A percentile compares a stretch with the other conserved stretches of the same genome.
Conservation (phyloP, 108 stramenopile genomes). For the Skeletonema tropicum region DNA sequence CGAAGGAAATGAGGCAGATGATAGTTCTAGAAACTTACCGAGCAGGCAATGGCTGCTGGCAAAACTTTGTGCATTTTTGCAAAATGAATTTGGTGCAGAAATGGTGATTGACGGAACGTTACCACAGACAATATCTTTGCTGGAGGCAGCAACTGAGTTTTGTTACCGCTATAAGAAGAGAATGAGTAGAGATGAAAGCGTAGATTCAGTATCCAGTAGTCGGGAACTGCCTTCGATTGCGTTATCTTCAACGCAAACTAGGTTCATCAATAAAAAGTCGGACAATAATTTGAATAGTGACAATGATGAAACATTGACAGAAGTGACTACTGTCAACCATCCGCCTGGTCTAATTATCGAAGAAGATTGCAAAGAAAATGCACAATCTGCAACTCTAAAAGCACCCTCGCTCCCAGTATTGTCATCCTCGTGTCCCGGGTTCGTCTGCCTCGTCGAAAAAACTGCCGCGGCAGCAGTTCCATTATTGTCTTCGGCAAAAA, state of each 20-base stretch:
- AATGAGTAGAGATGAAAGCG: conserved; percentile 19
- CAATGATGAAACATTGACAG: conserved; percentile 24
- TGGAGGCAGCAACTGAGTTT: conserved; percentile 84
- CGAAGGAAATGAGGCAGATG: background rate
- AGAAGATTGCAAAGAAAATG: conserved; percentile 35
- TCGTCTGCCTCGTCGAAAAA: conserved; percentile 99
- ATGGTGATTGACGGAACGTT: conserved; percentile 78
- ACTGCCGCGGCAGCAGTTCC: conserved; percentile 80
- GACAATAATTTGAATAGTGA: background rate
- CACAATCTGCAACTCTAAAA: conserved; percentile 6
- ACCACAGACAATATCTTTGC: conserved; percentile 73
- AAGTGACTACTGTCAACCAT: conserved; percentile 35
- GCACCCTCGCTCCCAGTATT: conserved; percentile 71
- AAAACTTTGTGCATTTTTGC: conserved; percentile 54
- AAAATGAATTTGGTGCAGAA: conserved; percentile 52
- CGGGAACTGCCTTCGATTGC: conserved; percentile 38
- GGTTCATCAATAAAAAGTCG: conserved; percentile 32
- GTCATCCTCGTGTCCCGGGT: conserved; percentile 95
- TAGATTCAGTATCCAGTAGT: background rate
- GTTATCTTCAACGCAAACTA: conserved; percentile 51
- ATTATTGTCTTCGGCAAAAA: conserved; percentile 81
- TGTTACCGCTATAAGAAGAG: conserved; percentile 55
- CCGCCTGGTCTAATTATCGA: conserved; percentile 40
- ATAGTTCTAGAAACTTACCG: background rate
- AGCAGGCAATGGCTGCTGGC: conserved; percentile 29